Base-by-base conservation (phyloP, 805 yeast genomes). In the Kazachstania bromeliacearum region DNA sequence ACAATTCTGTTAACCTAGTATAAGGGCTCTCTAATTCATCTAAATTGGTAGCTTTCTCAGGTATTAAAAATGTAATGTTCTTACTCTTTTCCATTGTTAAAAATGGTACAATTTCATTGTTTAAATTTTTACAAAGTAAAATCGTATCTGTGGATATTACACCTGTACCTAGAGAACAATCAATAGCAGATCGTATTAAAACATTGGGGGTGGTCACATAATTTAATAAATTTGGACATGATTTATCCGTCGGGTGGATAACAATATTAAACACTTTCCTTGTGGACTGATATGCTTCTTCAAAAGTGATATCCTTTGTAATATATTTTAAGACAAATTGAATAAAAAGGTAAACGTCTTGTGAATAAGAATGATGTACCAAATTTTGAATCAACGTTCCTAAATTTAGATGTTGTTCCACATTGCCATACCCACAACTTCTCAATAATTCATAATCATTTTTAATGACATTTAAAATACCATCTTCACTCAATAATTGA, bases 171-270 rank as follows among this genome's bases (percentile, higher is more conserved):
- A 81, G 71, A 4, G 88, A 79, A 16, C 96, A 95, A 47, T 77
- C 73, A 9, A 89, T 81, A 0, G 97, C 98, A 9, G 94, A 82
- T 72, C 92, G 71, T 10, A 89, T 80, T 6, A 88, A 71, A 8
- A 87, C 88, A 57, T 89, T 88, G 1, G 98, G 98, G 0, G 96
- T 78, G 0, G 96, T 85, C 21, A 92, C 77, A 55, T 89, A 87
- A 59, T 92, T 92, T 44, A 88, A 62, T 33, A 88, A 64, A 1
- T 78, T 69, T 0, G 94, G 92, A 7, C 82, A 69, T 22, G 70
- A 71, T 14, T 47, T 48, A 33, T 57, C 59, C 0, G 82, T 75
- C 2, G 96, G 94, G 57, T 85, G 85, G 2, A 89, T 80, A 2
- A 87, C 79, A 31, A 92, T 77, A 56, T 89, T 92, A 35, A 89